Evolutionary conservation across 768 basidiomycete species (phyloP), one percentile per base, ranked within the genome.

Genomic region (Boletus bicolor): DNA sequence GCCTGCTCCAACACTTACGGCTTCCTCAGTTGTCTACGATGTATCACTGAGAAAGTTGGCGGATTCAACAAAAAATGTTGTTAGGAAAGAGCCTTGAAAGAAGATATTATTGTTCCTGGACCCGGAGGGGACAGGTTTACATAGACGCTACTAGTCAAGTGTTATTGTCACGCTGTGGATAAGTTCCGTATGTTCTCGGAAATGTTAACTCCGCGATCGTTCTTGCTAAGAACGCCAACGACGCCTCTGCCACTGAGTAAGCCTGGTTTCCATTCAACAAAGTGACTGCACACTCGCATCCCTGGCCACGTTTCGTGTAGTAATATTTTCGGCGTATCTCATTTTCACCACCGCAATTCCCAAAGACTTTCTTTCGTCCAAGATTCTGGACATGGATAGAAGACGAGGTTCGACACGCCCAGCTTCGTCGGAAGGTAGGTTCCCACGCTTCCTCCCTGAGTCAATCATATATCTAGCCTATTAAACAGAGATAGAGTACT

Each of bases 351-450:
- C 51, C 28, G n/a, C 37, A 12, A 30, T 26, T 46, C 41, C 11
- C 34, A n/a, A 37, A 21, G 8, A 50, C n/a, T 3, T 38, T 38
- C 26, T 42, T 24, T 45, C 19, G 5, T 48, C 34, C 42, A 17
- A 44, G 36, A 50, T 49, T 53, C 37, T 44, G n/a, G 45, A 24
- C 57, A 89, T 89, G 86, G 83, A 89, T 62, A 80, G 85, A 73
- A 79, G 86, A 65, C 82, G 89, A 65, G 80, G 77, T 62, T 69
- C 78, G 49, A 74, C 78, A 38, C 82, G 87, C 55, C 87, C 87
- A 58, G 84, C 85, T 57, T 85, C 87, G 30, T 82, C 84, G 7
- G 90, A 91, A 86, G 90, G 90, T 86, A 68, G 55, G 69, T 70
- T 75, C 61, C 49, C 65, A 64, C 60, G 64, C 62, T 51, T 44